Evolutionary conservation across 805 yeast species (phyloP), one percentile per base, ranked within the genome.

Genomic region (Yamadazyma endophytica): DNA sequence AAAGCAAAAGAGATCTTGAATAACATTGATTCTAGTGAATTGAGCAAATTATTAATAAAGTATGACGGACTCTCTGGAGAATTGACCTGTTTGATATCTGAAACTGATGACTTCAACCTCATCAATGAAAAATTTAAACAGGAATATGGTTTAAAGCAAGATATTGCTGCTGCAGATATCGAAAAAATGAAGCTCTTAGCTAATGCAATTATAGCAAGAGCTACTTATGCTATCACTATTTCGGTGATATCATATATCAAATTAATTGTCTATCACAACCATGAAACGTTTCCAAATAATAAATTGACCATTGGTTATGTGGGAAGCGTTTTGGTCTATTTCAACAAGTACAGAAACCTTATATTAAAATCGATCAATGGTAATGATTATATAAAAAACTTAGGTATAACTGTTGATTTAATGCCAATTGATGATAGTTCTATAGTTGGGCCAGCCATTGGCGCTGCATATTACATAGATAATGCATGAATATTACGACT

Each of bases 371-470:
- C 28, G 30, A 34, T 54, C n/a, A 50, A 50, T 29, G 45, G 49
- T 21, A 44, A 57, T 40, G 50, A 48, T 4, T 49, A 43, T 11
- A 43, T 49, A 4, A 33, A 39, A 17, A 32, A 45, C 2, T 44
- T 56, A 35, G 55, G 64, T 8, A 52, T 56, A 6, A 32, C 38
- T n/a, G 56, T 73, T 11, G 54, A 54, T 14, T 56, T 74, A 29
- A 55, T 50, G 32, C 54, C 59, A 26, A 53, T 72, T 17, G 66
- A 63, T 12, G 60, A 73, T 39, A 69, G 75, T 32, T 65, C 74
- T 11, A 55, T 74, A 6, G 53, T 72, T 18, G 80, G 80, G 4
- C 75, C 77, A 17, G 79, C 75, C 9, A 66, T 74, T 26, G 73
- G 75, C 12, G 77, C 78, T 13, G 70, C 70, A 15, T 52, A 46